phyloP scores from a whole-genome alignment of 2,329 filamentous ascomycete species.

The Talaromyces sp. region DNA sequence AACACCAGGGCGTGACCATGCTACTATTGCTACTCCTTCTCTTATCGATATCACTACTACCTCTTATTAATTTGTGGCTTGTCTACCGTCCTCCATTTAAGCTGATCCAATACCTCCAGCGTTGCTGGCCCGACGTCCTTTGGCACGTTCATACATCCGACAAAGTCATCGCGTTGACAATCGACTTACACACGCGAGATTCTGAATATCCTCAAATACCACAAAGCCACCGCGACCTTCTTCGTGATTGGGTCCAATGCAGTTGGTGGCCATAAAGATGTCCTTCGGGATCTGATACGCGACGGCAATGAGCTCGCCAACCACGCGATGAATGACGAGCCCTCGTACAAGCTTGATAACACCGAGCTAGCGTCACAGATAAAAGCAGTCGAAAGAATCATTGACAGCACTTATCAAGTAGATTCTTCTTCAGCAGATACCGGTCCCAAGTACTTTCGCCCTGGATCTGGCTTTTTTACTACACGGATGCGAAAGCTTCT shows the following conservation, averaged over 20 bases:
- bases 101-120: conserved; percentile 64
- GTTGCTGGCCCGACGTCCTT: conserved; percentile 70
- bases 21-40: conserved; percentile 4
- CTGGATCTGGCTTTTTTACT: conserved; percentile 79
- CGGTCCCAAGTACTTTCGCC: conserved; percentile 66
- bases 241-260: conserved; percentile 77
- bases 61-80: conserved; percentile 48
- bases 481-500: conserved; percentile 59
- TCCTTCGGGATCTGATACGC: conserved; percentile 54
- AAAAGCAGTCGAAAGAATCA: conserved; percentile 54
- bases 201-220: conserved; percentile 57
- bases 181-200: conserved; percentile 72
- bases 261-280: conserved; percentile 43
- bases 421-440: conserved; percentile 20
- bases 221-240: conserved; percentile 72
- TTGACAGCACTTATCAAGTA: conserved; percentile 49
- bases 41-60: neutral
- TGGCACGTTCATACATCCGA: conserved; percentile 56
- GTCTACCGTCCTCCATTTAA: conserved; percentile 75
- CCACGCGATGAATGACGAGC: conserved; percentile 84
- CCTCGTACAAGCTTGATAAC: conserved; percentile 57
- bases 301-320: conserved; percentile 71
- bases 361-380: conserved; percentile 60
- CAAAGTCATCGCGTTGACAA: conserved; percentile 72
- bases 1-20: neutral